Percentiles rank a stretch among this genome's conserved stretches.
These are phyloP conservation scores for Vitis amurensis DNA, from an alignment of 164 flowering plant species.

Conservation along the genomic window DNA sequence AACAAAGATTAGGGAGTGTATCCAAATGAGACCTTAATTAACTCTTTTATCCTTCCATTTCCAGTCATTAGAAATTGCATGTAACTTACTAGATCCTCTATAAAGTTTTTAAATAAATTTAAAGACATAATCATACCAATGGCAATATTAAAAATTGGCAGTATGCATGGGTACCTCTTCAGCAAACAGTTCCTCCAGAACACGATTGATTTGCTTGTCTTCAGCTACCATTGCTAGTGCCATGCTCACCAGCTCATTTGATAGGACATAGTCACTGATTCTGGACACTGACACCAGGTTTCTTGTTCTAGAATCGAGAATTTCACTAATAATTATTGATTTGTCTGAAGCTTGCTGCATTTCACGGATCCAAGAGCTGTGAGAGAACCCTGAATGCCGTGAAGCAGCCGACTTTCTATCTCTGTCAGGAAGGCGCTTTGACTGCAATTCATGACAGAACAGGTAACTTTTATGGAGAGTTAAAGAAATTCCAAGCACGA, in stretches of 20 bases:
- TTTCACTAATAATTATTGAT: slow-evolving; percentile 90
- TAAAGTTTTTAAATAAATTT: neutral
- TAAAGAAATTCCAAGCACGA: neutral
- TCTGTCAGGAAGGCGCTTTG: slow-evolving; percentile 74
- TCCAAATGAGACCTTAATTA: no score
- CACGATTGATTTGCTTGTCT: slow-evolving; percentile 94
- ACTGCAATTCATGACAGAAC: slow-evolving; percentile 43
- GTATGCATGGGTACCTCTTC: slow-evolving; percentile 61
- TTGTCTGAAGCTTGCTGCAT: slow-evolving; percentile 92
- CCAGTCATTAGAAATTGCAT: no score
- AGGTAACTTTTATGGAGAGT: slow-evolving; percentile 6
- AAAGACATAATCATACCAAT: neutral
- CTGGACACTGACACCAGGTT: slow-evolving; percentile 89
- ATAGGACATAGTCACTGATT: slow-evolving; percentile 92
- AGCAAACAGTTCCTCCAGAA: slow-evolving; percentile 91
- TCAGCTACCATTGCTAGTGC: slow-evolving; percentile 96
- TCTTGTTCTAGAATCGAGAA: slow-evolving; percentile 89
- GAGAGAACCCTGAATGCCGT: slow-evolving; percentile 68
- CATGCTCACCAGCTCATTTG: slow-evolving; percentile 95
- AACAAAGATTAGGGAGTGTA: no score
- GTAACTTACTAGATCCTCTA: no score
- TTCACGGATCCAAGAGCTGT: slow-evolving; percentile 91
- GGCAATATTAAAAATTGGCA: neutral
- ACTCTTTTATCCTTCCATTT: no score
- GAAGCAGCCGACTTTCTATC: slow-evolving; percentile 49